Base-by-base conservation (phyloP, 345 rosid genomes). In the Eucalyptus pauciflora region DNA sequence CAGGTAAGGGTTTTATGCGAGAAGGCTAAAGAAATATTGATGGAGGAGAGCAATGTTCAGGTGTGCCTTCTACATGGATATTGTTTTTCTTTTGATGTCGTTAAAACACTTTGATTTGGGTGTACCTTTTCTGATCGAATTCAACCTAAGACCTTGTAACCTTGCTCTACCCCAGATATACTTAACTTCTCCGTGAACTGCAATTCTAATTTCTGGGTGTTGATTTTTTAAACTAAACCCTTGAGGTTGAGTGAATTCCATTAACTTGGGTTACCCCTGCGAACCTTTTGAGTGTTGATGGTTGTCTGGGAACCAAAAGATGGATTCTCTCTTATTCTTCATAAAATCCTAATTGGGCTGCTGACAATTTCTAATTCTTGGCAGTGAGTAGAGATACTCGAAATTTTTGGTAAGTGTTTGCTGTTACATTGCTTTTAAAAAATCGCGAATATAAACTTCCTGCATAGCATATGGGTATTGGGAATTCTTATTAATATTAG, bases 31-130 rank as follows among this genome's bases (percentile, higher is more conserved):
- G 99, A 98, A 94, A 96, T 95, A 89, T 90, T 98, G 90, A 97
- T 98, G 99, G 96, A 96, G 86, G 99, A 98, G 92, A 98, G 99
- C 97, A 98, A 96, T 88, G 99, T 98, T 90, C 99, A 98, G 99
- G 99, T 98, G 52, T 25, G 43, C 10, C 45, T 49, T 54, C 50
- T 71, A 48, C 41, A 37, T 76, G 27, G 14, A 76, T 76, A 71
- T 76, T 37, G 46, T 41, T 76, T 37, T 20, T 27, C 83, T 64
- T 64, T n/a, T 64, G 15, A n/a, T 64, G 76, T 64, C 41, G 37
- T n/a, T 27, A 27, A 62, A 18, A 20, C 83, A 76, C 83, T 37
- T 76, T 10, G 27, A 45, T 37, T 37, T 76, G 27, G 24, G 43
- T 76, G 83, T 76, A 37, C 83, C 4, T 76, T 76, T 76, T 76